Evolutionary conservation across 192 early-diverging fungal species (phyloP).

Genomic region (Spizellomyces punctatus): DNA sequence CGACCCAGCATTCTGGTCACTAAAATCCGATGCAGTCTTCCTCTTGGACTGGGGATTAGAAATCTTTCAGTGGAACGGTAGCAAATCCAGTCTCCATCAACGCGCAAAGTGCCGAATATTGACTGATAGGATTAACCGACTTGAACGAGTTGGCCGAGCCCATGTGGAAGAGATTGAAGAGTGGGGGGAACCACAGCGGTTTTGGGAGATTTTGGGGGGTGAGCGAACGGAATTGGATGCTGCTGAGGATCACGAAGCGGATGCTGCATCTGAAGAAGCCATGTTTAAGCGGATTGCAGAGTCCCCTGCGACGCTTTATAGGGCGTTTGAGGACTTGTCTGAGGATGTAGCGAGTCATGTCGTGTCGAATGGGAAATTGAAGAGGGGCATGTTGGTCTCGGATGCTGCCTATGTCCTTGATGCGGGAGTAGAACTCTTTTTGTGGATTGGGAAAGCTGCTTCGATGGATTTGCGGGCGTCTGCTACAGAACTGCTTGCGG

Average conservation of each 20-base stretch:
- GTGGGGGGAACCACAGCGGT: constrained; percentile 25
- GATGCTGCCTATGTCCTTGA: constrained; percentile 52
- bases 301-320: constrained; percentile 20
- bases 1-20: constrained; percentile 21
- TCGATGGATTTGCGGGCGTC: constrained; percentile 7
- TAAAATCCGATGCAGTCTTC: constrained; percentile 38
- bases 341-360: constrained; percentile 33
- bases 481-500: constrained; percentile 48
- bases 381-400: constrained; percentile 29
- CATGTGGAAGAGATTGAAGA: constrained; percentile 42
- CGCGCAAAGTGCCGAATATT: constrained; percentile 49
- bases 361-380: constrained; percentile 37
- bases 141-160: constrained; percentile 42
- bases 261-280: constrained; percentile 19
- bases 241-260: constrained; percentile 10
- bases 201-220: constrained; percentile 37
- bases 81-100: constrained; percentile 15
- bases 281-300: constrained; percentile 13
- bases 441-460: constrained; percentile 52
- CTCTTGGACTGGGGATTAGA: constrained; percentile 47
- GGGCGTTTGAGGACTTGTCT: constrained; percentile 32
- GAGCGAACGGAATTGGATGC: constrained; percentile 6
- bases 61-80: constrained; percentile 56
- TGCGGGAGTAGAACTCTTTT: constrained; percentile 47
- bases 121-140: constrained; percentile 32